Percentiles rank a stretch among this genome's conserved stretches.
These are phyloP conservation scores for Debaryomyces nepalensis DNA, from an alignment of 1,139 yeast species.

Conservation along the genomic window DNA sequence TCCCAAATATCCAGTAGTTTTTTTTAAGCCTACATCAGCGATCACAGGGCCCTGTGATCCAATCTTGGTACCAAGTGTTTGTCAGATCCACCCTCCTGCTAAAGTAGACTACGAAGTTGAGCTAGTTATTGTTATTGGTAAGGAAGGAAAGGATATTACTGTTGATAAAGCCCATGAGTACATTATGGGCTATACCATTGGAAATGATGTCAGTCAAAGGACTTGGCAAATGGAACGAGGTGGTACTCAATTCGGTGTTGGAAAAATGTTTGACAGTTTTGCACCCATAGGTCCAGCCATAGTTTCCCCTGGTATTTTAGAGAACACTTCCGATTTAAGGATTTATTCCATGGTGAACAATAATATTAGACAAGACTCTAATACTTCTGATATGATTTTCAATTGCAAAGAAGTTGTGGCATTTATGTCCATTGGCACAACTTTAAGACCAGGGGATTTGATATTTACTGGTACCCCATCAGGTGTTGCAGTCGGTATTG, in stretches of 20 bases:
- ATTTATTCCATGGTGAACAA: background rate
- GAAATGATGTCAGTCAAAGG: background rate
- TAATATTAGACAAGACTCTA: background rate
- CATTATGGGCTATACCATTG: background rate
- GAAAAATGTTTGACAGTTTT: background rate
- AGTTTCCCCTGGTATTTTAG: background rate
- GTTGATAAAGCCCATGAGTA: background rate
- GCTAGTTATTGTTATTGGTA: background rate
- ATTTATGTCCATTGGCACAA: background rate
- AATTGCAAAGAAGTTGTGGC: background rate
- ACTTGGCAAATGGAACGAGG: constrained; percentile 3
- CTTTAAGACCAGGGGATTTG: background rate
- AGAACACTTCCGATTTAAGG: too few relatives aligned
- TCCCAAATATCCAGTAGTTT: background rate
- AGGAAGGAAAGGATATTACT: background rate
- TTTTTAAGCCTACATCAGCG: background rate
- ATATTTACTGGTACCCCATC: too few relatives aligned
- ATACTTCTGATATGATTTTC: constrained; percentile 1
- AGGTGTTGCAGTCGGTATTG: too few relatives aligned
- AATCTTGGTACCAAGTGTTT: too few relatives aligned
- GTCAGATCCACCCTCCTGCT: too few relatives aligned
- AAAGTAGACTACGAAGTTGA: too few relatives aligned
- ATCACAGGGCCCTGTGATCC: too few relatives aligned
- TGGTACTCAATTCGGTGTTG: background rate
- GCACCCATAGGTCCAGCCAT: background rate